Evolutionary conservation across 352 stramenopile species (phyloP), one percentile per base, ranked within the genome.

Genomic region (Thraustochytrium sp.): DNA sequence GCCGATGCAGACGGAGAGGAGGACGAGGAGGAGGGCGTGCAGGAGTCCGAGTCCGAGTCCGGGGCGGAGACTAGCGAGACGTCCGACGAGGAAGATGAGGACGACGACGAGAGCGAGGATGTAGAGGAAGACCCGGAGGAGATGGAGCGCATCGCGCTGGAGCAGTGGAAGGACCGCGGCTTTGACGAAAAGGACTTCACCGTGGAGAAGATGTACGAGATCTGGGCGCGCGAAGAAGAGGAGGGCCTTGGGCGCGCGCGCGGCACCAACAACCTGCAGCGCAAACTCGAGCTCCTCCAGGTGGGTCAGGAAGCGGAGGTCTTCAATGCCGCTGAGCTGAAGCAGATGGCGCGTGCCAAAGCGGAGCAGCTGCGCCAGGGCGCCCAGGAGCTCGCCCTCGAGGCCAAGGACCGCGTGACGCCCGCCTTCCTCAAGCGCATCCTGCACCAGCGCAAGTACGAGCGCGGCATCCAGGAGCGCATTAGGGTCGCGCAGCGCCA

Each of bases 141-240:
- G 16, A 46, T 80, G 44, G 68, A 80, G 53, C 31, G 40, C 18
- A 11, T 63, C 0, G 68, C 68, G 46, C 48, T 42, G 8, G 31
- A 80, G 49, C 44, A 80, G 26, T 80, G 68, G 68, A 44, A 38
- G 3, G 68, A 61, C 18, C 68, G 68, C 0, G 68, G 40, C 26
- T 80, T 65, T 37, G 49, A 80, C 51, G 21, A 29, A 23, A 16
- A 63, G 29, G 68, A 80, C 51, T 80, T 80, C 46, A 80, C 68
- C 13, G 68, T 80, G 11, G 68, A 80, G 16, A 80, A 80, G 53
- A 80, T 80, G 68, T 80, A 72, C 42, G 68, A 80, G 51, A 80
- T 80, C 2, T 80, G 68, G 68, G 68, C 68, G 23, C 48, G 53
- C 37, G 68, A 80, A 34, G 68, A 80, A 46, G 68, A 80, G 46